phyloP scores from a whole-genome alignment of 2,329 filamentous ascomycete species.

The Colletotrichum sp. region DNA sequence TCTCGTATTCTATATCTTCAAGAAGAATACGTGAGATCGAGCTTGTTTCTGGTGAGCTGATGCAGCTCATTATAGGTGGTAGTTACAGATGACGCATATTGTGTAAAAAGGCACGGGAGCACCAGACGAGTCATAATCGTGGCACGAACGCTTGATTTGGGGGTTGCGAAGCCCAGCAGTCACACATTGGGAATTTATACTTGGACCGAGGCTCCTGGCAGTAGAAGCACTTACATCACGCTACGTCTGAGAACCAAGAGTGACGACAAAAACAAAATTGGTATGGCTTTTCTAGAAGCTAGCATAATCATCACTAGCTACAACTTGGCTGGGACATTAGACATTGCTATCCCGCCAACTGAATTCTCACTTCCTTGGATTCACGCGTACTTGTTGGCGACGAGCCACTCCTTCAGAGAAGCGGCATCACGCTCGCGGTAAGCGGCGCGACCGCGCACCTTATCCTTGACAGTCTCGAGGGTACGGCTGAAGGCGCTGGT shows the following conservation, averaged over 20 bases:
- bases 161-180: too few relatives aligned
- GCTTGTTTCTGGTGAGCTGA: neutral
- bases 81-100: too few relatives aligned
- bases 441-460: constrained; percentile 79
- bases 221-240: neutral
- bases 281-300: neutral
- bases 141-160: too few relatives aligned
- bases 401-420: constrained; percentile 80
- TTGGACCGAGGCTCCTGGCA: rapidly evolving
- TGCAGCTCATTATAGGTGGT: neutral
- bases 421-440: constrained; percentile 81
- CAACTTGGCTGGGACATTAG: neutral
- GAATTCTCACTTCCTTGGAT: neutral
- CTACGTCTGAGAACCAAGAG: rapidly evolving
- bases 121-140: too few relatives aligned
- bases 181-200: neutral
- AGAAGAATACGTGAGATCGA: neutral
- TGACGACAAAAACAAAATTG: neutral
- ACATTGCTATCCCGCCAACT: neutral
- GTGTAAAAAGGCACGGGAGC: rapidly evolving
- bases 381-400: constrained; percentile 47
- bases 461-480: constrained; percentile 84
- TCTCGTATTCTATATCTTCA: neutral
- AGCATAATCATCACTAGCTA: neutral
- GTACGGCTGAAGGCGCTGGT: constrained; percentile 86